Evolutionary conservation across 768 basidiomycete genomes (phyloP), one percentile per base, ranked within the genome.

Genomic region (Leccinum aurantiacum): DNA sequence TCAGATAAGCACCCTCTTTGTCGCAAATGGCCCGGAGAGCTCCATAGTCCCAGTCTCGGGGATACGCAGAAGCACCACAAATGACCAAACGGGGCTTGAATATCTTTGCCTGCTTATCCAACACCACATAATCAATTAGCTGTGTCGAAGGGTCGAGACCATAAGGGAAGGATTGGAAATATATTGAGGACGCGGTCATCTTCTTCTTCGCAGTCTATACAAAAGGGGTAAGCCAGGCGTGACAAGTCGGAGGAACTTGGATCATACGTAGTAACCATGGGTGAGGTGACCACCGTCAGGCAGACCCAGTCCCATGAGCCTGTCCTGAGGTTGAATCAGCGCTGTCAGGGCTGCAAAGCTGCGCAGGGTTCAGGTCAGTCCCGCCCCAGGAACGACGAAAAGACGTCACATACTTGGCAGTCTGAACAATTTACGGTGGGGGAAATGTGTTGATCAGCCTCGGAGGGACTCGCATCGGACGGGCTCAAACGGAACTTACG

Each of bases 101-200:
- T 69, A 96, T 84, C 71, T 90, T 89, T 54, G 95, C 95, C 74
- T 96, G 93, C 62, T 84, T 80, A 54, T 86, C 84, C 68, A 99
- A 84, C 27, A 76, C 81, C 37, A 77, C 79, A 76, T 98, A 98
- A 80, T 98, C 95, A 67, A 99, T 86, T 65, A 96, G 82, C 72
- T 97, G 89, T 57, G 89, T 91, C 48, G 85, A 77, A 52, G 90
- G 88, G 70, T 88, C 84, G 60, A 95, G 87, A 52, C 83, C 86
- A 69, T 98, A 99, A 50, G 97, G 96, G 72, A 97, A 82, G 38
- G 97, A 97, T 74, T 98, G 95, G 90, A 98, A 99, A 82, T 98
- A 98, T 79, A 99, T 98, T 19, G 97, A 98, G 24, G 96, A 98
- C 37, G 97, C 93, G 35, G 97, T 98, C 88, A 99, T 98, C 79